Percentiles rank a stretch among this genome's conserved stretches.
Conservation (phyloP, 202 grass and related monocot genomes). For the Dendrocalamus latiflorus region DNA sequence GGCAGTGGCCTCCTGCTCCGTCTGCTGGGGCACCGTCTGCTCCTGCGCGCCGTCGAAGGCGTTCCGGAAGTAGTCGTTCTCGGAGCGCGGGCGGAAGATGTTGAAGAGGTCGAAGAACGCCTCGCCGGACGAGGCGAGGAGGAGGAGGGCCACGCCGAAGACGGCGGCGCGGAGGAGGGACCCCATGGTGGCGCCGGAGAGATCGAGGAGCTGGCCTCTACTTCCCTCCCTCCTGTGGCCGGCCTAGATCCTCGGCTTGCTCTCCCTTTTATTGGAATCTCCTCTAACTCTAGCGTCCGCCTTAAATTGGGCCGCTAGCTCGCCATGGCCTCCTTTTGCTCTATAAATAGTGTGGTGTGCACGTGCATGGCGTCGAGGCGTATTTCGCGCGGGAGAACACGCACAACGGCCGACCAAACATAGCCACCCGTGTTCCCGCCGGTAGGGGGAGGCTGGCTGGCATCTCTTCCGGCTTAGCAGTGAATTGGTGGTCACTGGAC, state of each 20-base stretch:
- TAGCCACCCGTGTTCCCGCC: background rate
- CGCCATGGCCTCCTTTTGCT: background rate
- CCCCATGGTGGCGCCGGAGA: conserved; percentile 30
- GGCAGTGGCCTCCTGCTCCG: conserved; percentile 33
- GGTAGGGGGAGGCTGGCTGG: background rate
- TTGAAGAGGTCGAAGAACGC: conserved; percentile 34
- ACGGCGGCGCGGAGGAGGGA: conserved; percentile 8
- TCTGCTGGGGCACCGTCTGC: background rate
- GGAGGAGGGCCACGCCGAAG: conserved; percentile 31
- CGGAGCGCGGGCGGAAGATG: conserved; percentile 8
- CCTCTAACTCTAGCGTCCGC: background rate
- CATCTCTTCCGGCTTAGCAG: background rate
- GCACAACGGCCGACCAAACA: conserved; percentile 1
- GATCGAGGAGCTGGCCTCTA: background rate
- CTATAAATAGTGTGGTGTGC: background rate
- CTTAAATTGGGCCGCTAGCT: conserved; percentile 20
- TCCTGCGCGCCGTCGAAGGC: background rate
- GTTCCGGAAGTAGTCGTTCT: conserved; percentile 26
- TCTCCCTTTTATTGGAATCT: background rate
- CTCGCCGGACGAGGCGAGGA: conserved; percentile 27
- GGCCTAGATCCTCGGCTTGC: background rate
- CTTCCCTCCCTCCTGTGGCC: background rate
- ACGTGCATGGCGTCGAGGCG: background rate
- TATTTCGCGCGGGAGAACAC: background rate
- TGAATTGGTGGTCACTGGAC: too few relatives aligned